phyloP scores from a whole-genome alignment of 2,329 filamentous ascomycete genomes.

The Thermothelomyces thermophilus region DNA sequence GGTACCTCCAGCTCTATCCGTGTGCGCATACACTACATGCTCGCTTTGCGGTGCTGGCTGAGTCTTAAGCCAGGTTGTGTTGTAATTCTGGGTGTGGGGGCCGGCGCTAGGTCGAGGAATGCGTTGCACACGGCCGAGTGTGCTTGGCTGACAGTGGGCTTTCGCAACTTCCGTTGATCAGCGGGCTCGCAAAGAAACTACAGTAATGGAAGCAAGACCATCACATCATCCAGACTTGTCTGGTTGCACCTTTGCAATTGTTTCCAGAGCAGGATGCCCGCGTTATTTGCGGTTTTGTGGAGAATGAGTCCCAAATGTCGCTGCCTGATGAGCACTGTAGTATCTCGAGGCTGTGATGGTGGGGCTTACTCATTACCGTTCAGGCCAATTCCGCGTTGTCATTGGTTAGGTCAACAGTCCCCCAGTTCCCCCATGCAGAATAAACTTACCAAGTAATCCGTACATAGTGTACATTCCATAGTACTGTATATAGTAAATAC shows the following conservation, averaged over 20 bases:
- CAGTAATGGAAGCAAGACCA: no score
- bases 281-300: no score
- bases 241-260: no score
- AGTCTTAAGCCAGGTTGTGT: not conserved
- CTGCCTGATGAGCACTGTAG: conserved; percentile 7
- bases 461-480: no score
- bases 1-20: not conserved
- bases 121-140: not conserved
- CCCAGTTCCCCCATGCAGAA: no score
- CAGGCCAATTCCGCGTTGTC: not conserved
- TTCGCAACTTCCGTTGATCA: not conserved
- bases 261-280: no score
- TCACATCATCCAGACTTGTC: no score
- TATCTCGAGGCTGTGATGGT: conserved; percentile 4
- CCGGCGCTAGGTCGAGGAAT: conserved; percentile 1
- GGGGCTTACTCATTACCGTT: not conserved
- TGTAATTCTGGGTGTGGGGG: not conserved
- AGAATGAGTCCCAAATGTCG: conserved; percentile 1
- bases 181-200: no score
- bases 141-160: not conserved
- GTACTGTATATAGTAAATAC: no score
- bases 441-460: no score
- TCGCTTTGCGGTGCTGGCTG: not conserved
- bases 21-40: not conserved
- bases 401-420: not conserved